These are phyloP conservation scores for Macrolepiota albuminosa DNA, from an alignment of 768 basidiomycete genomes.

Conservation along the genomic window DNA sequence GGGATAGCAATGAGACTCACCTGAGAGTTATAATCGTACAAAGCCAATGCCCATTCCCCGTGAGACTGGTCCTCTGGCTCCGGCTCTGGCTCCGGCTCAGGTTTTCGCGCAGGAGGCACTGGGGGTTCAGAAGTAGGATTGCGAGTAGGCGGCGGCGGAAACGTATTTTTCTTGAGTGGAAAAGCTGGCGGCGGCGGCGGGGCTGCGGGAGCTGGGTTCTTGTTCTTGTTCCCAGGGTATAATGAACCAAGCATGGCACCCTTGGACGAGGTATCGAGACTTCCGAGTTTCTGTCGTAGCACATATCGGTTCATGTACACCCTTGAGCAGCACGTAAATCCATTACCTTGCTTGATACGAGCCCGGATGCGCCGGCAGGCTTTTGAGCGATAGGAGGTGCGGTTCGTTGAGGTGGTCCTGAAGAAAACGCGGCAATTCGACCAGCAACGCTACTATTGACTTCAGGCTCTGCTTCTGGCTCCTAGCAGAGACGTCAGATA, in stretches of 20 bases:
- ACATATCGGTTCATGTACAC: not conserved
- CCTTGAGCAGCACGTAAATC: not conserved
- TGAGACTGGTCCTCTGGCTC: slow-evolving; percentile 30
- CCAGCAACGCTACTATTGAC: slow-evolving; percentile 38
- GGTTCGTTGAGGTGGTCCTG: slow-evolving; percentile 10
- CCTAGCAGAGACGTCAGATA: not conserved
- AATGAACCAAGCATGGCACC: slow-evolving; percentile 45
- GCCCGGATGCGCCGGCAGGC: slow-evolving; percentile 19
- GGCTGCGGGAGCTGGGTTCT: slow-evolving; percentile 28
- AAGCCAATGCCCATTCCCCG: slow-evolving; percentile 74
- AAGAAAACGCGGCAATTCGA: slow-evolving; percentile 52
- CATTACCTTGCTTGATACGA: slow-evolving; percentile 25
- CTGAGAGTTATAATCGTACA: slow-evolving; percentile 70
- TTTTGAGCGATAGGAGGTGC: slow-evolving; percentile 24
- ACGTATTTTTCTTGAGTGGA: slow-evolving; percentile 31
- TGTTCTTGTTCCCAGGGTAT: slow-evolving; percentile 35
- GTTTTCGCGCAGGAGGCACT: slow-evolving; percentile 23
- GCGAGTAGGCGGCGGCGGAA: slow-evolving; percentile 17
- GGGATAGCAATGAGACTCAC: slow-evolving; percentile 26
- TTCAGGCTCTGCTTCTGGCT: slow-evolving; percentile 30
- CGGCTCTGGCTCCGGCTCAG: slow-evolving; percentile 28
- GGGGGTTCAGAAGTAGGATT: slow-evolving; percentile 15
- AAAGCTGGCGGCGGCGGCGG: slow-evolving; percentile 34
- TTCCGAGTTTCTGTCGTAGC: slow-evolving; percentile 50
- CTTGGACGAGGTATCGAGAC: slow-evolving; percentile 49